Evolutionary conservation across 1,284 basidiomycete species (phyloP).

Genomic region (Rhodofomes roseus): DNA sequence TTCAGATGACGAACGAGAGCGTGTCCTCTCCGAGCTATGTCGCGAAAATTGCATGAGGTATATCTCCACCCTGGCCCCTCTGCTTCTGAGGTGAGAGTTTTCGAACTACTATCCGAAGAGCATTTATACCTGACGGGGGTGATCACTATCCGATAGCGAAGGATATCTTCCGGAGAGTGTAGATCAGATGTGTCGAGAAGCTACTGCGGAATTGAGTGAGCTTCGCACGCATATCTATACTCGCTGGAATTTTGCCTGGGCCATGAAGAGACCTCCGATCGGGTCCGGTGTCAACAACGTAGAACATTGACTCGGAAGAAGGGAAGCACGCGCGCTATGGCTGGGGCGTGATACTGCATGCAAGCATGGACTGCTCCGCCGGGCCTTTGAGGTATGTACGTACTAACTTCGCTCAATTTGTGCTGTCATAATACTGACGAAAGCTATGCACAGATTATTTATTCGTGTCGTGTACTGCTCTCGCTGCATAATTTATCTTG

Average conservation of each 20-base stretch:
- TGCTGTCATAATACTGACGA: neutral
- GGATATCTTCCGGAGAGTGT: conserved; percentile 30
- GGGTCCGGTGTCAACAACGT: neutral
- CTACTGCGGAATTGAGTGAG: conserved; percentile 26
- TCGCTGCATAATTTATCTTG: neutral
- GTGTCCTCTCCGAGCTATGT: conserved; percentile 29
- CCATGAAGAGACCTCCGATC: conserved; percentile 22
- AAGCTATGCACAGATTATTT: neutral
- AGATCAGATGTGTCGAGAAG: conserved; percentile 29
- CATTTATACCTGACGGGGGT: neutral
- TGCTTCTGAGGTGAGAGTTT: conserved; percentile 26
- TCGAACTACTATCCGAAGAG: neutral
- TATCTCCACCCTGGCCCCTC: conserved; percentile 28
- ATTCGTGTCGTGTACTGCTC: neutral
- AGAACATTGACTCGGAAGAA: neutral
- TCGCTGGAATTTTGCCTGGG: conserved; percentile 34
- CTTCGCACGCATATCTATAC: conserved; percentile 27
- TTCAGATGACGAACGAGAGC: conserved; percentile 23
- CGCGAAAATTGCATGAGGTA: conserved; percentile 28
- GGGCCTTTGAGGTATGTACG: neutral
- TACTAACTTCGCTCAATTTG: neutral
- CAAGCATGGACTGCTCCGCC: neutral
- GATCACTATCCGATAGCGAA: conserved; percentile 17
- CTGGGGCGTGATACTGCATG: neutral
- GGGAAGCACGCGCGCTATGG: neutral